Evolutionary conservation across 208 protist genomes (phyloP), one percentile per base, ranked within the genome.

Genomic region (Endotrypanum monterogeii): DNA sequence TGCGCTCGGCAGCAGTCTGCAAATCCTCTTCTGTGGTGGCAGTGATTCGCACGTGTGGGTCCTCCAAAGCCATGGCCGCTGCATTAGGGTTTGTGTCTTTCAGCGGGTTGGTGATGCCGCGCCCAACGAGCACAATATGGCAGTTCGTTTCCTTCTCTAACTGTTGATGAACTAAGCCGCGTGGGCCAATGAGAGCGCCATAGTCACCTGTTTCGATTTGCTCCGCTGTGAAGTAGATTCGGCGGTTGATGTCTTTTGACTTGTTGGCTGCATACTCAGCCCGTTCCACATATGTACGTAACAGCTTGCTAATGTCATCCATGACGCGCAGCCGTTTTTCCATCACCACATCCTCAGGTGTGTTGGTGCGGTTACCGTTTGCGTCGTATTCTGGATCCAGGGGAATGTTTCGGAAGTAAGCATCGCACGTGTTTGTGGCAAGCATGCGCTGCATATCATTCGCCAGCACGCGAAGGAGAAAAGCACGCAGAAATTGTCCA

Each of bases 1-100:
- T 94, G 66, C 86, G 83, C 80, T 97, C 89, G 25, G 91, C 87
- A 23, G 90, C 92, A 51, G 82, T 87, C 65, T 97, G 90, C 62
- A 98, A 80, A 56, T 95, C 93, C 65, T 89, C 83, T 69, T 98
- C 95, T 54, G 78, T 94, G 11, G 89, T 85, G 18, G 93, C 95
- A 3, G 90, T 97, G 70, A 98, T 96, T 69, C 92, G 89, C 28
- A 89, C 89, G 70, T 98, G 95, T 50, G 95, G 93, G 52, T 98
- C 93, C 79, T 97, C 92, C 46, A 96, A 67, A 12, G 93, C 89
- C 55, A 92, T 61, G 41, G 81, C 67, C 7, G 85, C 90, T 18
- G 91, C 92, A 57, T 93, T 91, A 8, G 84, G 83, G 57, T 85
- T 95, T 9, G 88, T 93, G 72, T 96, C 92, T 62, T 96, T 97